phyloP scores from a whole-genome alignment of 179 eudicot species.

The Silene noctiflora region DNA sequence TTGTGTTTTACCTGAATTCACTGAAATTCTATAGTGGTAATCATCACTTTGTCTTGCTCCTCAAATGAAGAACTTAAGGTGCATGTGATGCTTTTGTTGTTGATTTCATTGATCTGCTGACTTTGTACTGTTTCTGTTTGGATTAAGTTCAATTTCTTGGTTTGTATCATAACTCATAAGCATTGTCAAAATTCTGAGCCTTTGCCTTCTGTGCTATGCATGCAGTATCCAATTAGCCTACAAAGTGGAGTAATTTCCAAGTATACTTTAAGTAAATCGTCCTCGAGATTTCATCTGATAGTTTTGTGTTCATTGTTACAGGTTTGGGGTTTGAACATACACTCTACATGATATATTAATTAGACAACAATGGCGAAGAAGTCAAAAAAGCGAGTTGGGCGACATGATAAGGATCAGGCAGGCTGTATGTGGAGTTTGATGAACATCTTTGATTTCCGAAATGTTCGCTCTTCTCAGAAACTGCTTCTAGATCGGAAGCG shows the following conservation, averaged over 20 bases:
- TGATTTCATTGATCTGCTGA: neutral
- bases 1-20: slow-evolving; percentile 1
- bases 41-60: neutral
- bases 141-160: slow-evolving; percentile 1
- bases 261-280: neutral
- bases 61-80: neutral
- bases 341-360: slow-evolving; percentile 8
- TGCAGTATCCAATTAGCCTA: neutral
- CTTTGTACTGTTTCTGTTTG: neutral
- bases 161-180: neutral
- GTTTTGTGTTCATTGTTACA: slow-evolving; percentile 1
- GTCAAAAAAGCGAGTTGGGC: slow-evolving; percentile 40
- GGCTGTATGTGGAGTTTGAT: slow-evolving; percentile 80
- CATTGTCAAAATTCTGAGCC: neutral
- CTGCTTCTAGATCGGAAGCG: slow-evolving; percentile 56
- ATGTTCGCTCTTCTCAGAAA: slow-evolving; percentile 50
- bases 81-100: slow-evolving; percentile 3
- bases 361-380: slow-evolving; percentile 50
- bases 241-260: neutral
- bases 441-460: slow-evolving; percentile 64
- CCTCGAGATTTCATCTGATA: neutral
- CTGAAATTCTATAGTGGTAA: neutral
- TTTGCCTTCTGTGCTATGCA: neutral
- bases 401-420: slow-evolving; percentile 47
- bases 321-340: slow-evolving; percentile 13